Conservation (phyloP, 1,284 basidiomycete species). For the Apiotrichum montevideense region DNA sequence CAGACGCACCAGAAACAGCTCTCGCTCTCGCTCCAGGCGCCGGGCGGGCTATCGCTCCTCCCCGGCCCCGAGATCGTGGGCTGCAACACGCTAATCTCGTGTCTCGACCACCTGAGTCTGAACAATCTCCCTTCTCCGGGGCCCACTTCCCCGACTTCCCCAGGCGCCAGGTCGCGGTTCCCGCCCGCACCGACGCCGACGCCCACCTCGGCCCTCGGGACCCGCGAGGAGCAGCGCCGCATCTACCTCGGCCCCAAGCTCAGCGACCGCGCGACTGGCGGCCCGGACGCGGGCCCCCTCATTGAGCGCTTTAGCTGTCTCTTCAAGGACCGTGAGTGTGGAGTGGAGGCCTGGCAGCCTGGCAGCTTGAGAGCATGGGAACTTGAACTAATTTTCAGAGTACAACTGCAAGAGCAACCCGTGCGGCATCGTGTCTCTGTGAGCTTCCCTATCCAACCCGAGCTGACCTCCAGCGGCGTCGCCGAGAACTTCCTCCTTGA, state of each 20-base stretch:
- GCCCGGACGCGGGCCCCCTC: slow-evolving; percentile 42
- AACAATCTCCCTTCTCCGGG: slow-evolving; percentile 12
- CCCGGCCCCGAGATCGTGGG: slow-evolving; percentile 23
- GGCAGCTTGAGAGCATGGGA: too few relatives aligned
- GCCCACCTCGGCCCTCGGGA: slow-evolving; percentile 22
- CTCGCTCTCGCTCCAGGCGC: slow-evolving; percentile 3
- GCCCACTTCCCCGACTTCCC: slow-evolving; percentile 3
- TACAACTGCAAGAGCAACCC: slow-evolving; percentile 42
- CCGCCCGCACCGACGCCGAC: slow-evolving; percentile 19
- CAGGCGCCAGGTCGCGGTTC: slow-evolving; percentile 18
- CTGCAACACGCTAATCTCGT: slow-evolving; percentile 35
- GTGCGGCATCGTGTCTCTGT: slow-evolving; percentile 46
- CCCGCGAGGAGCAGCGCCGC: slow-evolving; percentile 31
- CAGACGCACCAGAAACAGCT: too few relatives aligned
- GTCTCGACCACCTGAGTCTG: slow-evolving; percentile 26
- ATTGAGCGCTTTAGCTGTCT: slow-evolving; percentile 44
- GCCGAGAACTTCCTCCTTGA: slow-evolving; percentile 48
- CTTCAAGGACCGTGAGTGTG: slow-evolving; percentile 41
- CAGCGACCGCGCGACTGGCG: slow-evolving; percentile 39
- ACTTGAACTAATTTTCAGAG: slow-evolving; percentile 17
- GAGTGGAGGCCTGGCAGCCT: neutral
- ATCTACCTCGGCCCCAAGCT: slow-evolving; percentile 41
- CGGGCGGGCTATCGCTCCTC: slow-evolving; percentile 25
- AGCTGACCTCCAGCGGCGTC: slow-evolving; percentile 36
- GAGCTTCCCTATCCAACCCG: neutral